phyloP scores from a whole-genome alignment of 2,329 filamentous ascomycete species.

The Venturia asperata region DNA sequence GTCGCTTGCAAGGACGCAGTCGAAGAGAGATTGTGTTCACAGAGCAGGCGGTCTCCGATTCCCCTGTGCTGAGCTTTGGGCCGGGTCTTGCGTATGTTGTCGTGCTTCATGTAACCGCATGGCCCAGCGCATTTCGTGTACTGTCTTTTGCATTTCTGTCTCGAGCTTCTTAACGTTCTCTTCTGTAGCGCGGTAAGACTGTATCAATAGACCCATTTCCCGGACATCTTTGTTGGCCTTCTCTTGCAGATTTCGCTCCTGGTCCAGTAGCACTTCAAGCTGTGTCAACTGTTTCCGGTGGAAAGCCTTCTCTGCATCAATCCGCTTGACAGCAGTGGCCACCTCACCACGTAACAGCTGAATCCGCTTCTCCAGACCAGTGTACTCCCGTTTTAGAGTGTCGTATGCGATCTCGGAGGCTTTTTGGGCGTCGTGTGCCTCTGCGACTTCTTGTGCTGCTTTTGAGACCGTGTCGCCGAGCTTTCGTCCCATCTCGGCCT shows the following conservation, averaged over 20 bases:
- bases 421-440: conserved; percentile 33
- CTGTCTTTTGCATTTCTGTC: conserved; percentile 48
- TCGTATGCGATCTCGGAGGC: conserved; percentile 59
- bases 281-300: conserved; percentile 26
- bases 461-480: conserved; percentile 52
- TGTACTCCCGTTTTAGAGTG: conserved; percentile 55
- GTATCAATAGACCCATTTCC: conserved; percentile 51
- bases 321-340: not conserved
- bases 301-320: conserved; percentile 33
- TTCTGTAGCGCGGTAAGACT: conserved; percentile 52
- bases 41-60: conserved; percentile 2
- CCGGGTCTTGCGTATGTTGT: conserved; percentile 8
- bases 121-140: conserved; percentile 63
- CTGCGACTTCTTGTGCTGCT: conserved; percentile 53
- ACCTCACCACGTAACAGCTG: conserved; percentile 13
- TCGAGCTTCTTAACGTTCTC: conserved; percentile 51
- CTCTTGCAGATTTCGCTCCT: conserved; percentile 60
- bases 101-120: conserved; percentile 50
- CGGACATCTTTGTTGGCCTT: conserved; percentile 53
- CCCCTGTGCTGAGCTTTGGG: not conserved
- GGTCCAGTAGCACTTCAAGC: conserved; percentile 54
- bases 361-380: conserved; percentile 15
- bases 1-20: not conserved
- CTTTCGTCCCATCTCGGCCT: conserved; percentile 52
- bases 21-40: not conserved